A percentile compares a stretch with the other conserved stretches of the same genome.
phyloP scores from a whole-genome alignment of 2,329 filamentous ascomycete genomes.

The Anthostomella pinea region DNA sequence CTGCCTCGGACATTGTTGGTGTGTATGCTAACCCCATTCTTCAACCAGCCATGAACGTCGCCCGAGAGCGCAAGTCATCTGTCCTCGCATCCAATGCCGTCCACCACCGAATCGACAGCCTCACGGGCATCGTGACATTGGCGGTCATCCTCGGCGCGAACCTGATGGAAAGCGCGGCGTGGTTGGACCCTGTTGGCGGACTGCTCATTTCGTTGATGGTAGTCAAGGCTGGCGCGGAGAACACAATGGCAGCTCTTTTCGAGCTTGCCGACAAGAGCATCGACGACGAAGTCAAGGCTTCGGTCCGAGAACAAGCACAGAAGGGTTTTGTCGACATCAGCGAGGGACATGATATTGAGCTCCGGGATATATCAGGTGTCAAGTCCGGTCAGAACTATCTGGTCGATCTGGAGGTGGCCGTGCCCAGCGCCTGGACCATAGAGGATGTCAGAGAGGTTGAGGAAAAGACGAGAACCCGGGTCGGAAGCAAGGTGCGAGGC shows the following conservation, averaged over 20 bases:
- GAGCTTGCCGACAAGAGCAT: conserved; percentile 91
- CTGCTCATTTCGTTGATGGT: conserved; percentile 92
- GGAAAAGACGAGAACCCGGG: conserved; percentile 64
- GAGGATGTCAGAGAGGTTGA: conserved; percentile 69
- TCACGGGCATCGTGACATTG: conserved; percentile 91
- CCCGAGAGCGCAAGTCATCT: conserved; percentile 88
- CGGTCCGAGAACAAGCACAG: conserved; percentile 63
- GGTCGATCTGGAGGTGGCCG: conserved; percentile 82
- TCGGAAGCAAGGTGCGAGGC: conserved; percentile 77
- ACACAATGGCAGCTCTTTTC: conserved; percentile 76
- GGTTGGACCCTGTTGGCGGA: conserved; percentile 92
- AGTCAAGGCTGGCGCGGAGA: conserved; percentile 82
- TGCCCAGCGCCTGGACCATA: conserved; percentile 74
- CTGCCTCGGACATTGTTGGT: neutral
- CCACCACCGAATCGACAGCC: conserved; percentile 92
- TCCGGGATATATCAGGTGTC: conserved; percentile 80
- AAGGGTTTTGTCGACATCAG: conserved; percentile 55
- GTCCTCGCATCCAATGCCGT: conserved; percentile 94
- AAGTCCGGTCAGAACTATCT: conserved; percentile 97
- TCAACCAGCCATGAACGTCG: conserved; percentile 82
- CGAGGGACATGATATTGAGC: conserved; percentile 58
- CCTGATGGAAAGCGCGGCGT: conserved; percentile 77
- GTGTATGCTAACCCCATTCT: conserved; percentile 24
- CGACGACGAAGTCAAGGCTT: conserved; percentile 75
- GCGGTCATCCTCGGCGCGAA: conserved; percentile 88